Percentiles rank a stretch among this genome's conserved stretches.
Evolutionary conservation across 2,329 filamentous ascomycete species (phyloP).

Genomic region (Fusarium citri): DNA sequence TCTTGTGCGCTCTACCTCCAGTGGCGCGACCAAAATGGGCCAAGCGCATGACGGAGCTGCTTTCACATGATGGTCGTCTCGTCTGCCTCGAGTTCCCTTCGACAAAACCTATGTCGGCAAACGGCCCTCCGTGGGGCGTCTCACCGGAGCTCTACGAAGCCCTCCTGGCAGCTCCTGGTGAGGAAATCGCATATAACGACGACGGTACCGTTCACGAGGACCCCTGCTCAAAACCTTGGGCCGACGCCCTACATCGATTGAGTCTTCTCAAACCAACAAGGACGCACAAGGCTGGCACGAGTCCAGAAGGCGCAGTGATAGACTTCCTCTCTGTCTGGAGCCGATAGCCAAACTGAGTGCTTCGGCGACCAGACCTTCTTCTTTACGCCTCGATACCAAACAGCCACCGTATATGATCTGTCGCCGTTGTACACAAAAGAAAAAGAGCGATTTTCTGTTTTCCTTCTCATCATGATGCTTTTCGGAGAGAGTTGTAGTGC

Average conservation of each 20-base stretch:
- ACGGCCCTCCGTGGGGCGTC: conserved; percentile 80
- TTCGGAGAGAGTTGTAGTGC: conserved; percentile 92
- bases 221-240: conserved; percentile 54
- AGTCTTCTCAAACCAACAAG: conserved; percentile 62
- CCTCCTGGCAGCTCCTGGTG: conserved; percentile 76
- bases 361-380: conserved; percentile 16
- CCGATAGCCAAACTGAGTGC: conserved; percentile 41
- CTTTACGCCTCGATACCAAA: conserved; percentile 42
- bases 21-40: conserved; percentile 65
- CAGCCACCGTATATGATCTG: conserved; percentile 40
- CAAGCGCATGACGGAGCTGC: conserved; percentile 61
- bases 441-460: conserved; percentile 38
- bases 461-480: conserved; percentile 47
- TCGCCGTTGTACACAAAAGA: conserved; percentile 36
- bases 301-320: conserved; percentile 58
- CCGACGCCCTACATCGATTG: conserved; percentile 57
- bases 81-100: conserved; percentile 83
- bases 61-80: conserved; percentile 62
- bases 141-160: conserved; percentile 77
- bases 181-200: conserved; percentile 69
- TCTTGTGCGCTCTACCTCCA: conserved; percentile 71
- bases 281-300: conserved; percentile 61
- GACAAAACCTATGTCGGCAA: conserved; percentile 71
- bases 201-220: conserved; percentile 57
- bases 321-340: conserved; percentile 69